phyloP scores from a whole-genome alignment of 495 filamentous ascomycete genomes.

The Sordaria brevicollis region DNA sequence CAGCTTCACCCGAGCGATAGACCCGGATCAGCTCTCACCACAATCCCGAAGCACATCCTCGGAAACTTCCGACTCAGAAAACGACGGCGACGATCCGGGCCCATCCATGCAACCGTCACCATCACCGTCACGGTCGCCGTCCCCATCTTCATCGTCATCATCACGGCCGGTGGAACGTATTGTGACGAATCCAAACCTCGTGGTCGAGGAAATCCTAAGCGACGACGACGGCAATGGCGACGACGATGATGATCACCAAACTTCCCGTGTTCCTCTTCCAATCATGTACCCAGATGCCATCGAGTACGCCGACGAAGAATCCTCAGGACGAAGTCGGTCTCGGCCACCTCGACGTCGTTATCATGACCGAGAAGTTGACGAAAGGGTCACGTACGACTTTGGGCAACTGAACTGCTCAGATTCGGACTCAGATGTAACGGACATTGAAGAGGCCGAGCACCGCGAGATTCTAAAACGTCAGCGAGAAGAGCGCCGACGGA shows the following conservation, averaged over 20 bases:
- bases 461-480: constrained; percentile 19
- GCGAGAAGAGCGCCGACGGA: constrained; percentile 29
- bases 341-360: constrained; percentile 15
- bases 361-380: constrained; percentile 28
- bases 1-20: constrained; percentile 26
- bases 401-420: constrained; percentile 34
- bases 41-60: constrained; percentile 35
- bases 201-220: constrained; percentile 37
- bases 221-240: constrained; percentile 31
- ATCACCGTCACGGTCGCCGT: constrained; percentile 13
- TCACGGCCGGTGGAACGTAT: constrained; percentile 19
- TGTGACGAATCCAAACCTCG: constrained; percentile 25
- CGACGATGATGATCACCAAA: too few relatives aligned
- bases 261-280: constrained; percentile 8
- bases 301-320: constrained; percentile 33
- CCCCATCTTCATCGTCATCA: constrained; percentile 12
- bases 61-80: constrained; percentile 15
- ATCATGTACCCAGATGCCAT: constrained; percentile 33
- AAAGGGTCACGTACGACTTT: constrained; percentile 26
- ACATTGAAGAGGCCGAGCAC: constrained; percentile 30
- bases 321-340: constrained; percentile 34
- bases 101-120: constrained; percentile 16
- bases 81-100: constrained; percentile 21
- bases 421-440: constrained; percentile 31
- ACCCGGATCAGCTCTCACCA: constrained; percentile 40